Conservation (phyloP, 2,329 filamentous ascomycete species). For the Dothiorella sarmentorum region DNA sequence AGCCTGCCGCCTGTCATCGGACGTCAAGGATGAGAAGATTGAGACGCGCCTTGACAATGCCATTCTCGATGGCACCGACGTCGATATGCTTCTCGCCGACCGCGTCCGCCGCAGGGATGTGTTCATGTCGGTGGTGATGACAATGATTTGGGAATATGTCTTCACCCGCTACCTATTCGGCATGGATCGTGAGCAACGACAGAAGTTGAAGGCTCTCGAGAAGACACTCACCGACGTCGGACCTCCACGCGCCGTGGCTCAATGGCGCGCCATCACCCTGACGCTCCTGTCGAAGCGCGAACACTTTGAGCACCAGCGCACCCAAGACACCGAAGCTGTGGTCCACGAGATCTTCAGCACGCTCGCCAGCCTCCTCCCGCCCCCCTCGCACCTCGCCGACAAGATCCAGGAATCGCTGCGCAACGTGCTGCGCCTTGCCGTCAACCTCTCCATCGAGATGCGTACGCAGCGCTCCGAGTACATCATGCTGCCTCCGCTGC, state of each 20-base stretch:
- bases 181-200: slow-evolving; percentile 95
- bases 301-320: slow-evolving; percentile 76
- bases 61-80: slow-evolving; percentile 89
- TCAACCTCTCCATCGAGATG: slow-evolving; percentile 93
- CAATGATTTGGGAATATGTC: slow-evolving; percentile 98
- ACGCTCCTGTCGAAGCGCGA: slow-evolving; percentile 79
- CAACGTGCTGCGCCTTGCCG: slow-evolving; percentile 83
- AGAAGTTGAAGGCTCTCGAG: slow-evolving; percentile 94
- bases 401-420: slow-evolving; percentile 82
- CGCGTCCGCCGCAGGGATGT: slow-evolving; percentile 85
- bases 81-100: slow-evolving; percentile 82
- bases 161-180: slow-evolving; percentile 98
- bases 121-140: slow-evolving; percentile 99
- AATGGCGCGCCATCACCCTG: slow-evolving; percentile 94
- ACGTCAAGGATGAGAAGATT: slow-evolving; percentile 88
- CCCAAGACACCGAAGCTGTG: slow-evolving; percentile 92
- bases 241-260: slow-evolving; percentile 81
- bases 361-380: slow-evolving; percentile 78
- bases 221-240: slow-evolving; percentile 77
- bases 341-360: slow-evolving; percentile 85
- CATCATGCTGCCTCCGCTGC: slow-evolving; percentile 94
- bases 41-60: slow-evolving; percentile 93
- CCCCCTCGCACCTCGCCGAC: slow-evolving; percentile 73
- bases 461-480: slow-evolving; percentile 94
- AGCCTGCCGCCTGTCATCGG: slow-evolving; percentile 74